Evolutionary conservation across 1,284 basidiomycete genomes (phyloP), one percentile per base, ranked within the genome.

Genomic region (Ganoderma boninense): DNA sequence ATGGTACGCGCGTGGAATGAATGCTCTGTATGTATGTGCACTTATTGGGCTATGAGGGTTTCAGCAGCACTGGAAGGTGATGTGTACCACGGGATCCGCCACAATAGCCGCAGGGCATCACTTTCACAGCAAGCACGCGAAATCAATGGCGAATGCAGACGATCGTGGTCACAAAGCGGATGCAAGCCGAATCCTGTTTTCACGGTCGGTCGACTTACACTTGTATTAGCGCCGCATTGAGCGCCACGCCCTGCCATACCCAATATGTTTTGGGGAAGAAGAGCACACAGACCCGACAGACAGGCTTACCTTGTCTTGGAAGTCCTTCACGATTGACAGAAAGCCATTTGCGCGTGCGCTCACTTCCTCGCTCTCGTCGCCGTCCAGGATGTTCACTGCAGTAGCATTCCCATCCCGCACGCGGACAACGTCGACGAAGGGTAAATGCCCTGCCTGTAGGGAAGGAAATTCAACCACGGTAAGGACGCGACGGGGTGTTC

Each of bases 361-460:
- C 65, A 90, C 90, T 77, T 95, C 94, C 0, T 84, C 81, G 76
- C 90, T 90, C 43, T 87, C 84, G 71, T 88, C 90, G 1, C 84
- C 86, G 59, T 88, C 88, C 68, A 89, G 84, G 64, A 93, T 82
- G 56, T 89, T 89, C 68, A 94, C 85, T 0, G 90, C 87, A n/a
- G 82, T 84, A 0, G 89, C 87, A 14, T 86, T 82, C 2, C 95
- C 95, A 49, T 87, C 83, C 62, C 88, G 82, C 57, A 97, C 83
- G n/a, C 92, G 86, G 26, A 97, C 92, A 44, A 97, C 79, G 78
- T 97, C 93, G n/a, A 97, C 92, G 38, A 90, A 94, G 4, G 94
- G 95, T 57, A 95, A 82, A 72, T 87, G 85, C 4, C 93, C 95
- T 68, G 94, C 93, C 91, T 94, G 57, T 35, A 62, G 40, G 23